Evolutionary conservation across 2,329 filamentous ascomycete species (phyloP).

Genomic region (Daldinia eschscholtzii): DNA sequence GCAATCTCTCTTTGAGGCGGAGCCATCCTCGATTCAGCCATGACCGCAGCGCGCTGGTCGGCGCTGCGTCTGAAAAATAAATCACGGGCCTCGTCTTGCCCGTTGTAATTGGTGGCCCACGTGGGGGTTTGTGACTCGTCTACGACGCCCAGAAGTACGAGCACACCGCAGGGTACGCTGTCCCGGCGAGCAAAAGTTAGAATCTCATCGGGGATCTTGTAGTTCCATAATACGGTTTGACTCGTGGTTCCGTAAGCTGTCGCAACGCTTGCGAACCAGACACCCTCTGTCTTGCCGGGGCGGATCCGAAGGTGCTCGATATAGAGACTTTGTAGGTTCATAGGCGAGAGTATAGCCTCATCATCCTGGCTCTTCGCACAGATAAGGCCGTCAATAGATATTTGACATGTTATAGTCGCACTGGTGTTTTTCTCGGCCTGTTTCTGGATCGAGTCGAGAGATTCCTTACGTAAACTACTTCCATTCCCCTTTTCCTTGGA

Average conservation of each 20-base stretch:
- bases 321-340: conserved; percentile 57
- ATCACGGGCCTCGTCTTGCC: conserved; percentile 55
- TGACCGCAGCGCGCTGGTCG: conserved; percentile 58
- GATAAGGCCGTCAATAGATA: conserved; percentile 62
- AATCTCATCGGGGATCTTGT: conserved; percentile 67
- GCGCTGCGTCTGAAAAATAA: conserved; percentile 53
- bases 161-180: conserved; percentile 69
- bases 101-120: conserved; percentile 62
- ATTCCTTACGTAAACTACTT: conserved; percentile 43
- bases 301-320: conserved; percentile 62
- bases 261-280: conserved; percentile 69
- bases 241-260: conserved; percentile 68
- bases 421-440: conserved; percentile 48
- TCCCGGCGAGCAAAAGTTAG: conserved; percentile 64
- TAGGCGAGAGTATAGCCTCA: conserved; percentile 43
- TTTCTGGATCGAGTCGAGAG: conserved; percentile 55
- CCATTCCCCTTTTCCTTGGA: conserved; percentile 25
- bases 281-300: conserved; percentile 54
- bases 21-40: conserved; percentile 60
- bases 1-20: conserved; percentile 59
- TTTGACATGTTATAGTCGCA: conserved; percentile 61
- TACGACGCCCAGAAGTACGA: conserved; percentile 66
- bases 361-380: conserved; percentile 59
- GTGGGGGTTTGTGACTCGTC: conserved; percentile 65
- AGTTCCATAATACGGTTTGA: conserved; percentile 71